Evolutionary conservation across 805 yeast genomes (phyloP), one percentile per base, ranked within the genome.

Genomic region (Candida lessepsii): DNA sequence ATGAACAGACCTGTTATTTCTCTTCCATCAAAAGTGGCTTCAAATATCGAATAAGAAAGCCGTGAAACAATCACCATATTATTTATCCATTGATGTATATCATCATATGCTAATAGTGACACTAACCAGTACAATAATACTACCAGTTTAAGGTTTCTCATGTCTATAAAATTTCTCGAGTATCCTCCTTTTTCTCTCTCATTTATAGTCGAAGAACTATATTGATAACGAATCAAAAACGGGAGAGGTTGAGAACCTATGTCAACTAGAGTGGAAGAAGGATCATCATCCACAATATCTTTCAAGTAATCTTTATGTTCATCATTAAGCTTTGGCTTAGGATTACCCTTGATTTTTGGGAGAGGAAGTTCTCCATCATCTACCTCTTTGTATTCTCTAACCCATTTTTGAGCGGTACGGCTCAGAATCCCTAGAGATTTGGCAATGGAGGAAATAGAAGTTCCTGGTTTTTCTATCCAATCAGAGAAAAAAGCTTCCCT

Each of bases 401-500:
- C 41, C 41, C 41, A 31, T 30, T 25, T 38, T 32, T 38, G 41
- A 25, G 41, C 37, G 4, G 41, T 38, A 18, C 41, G 24, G 24
- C 21, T 23, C 29, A 29, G 24, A 31, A 39, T 39, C 9, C 42
- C 42, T 32, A 31, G 15, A 39, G 30, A 25, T n/a, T 27, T 20
- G 26, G 42, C 42, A 20, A 39, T 33, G 21, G 36, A 29, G 17
- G 40, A 26, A 23, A 40, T 23, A 26, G 32, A 23, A 29, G 35
- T 27, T 9, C 35, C 40, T 29, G 35, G 40, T 29, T 28, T 36
- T 37, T 41, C 40, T 21, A 30, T 31, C 37, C 40, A 40, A 13
- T 23, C 36, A 21, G 36, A 33, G 28, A 35, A 35, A 35, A 33
- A 35, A 15, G 30, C 30, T 25, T 35, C 29, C 16, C 29, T 16